A percentile compares a stretch with the other conserved stretches of the same genome.
These are phyloP conservation scores for Conidiobolus incongruus DNA, from an alignment of 371 early-diverging fungal species.

Conservation along the genomic window DNA sequence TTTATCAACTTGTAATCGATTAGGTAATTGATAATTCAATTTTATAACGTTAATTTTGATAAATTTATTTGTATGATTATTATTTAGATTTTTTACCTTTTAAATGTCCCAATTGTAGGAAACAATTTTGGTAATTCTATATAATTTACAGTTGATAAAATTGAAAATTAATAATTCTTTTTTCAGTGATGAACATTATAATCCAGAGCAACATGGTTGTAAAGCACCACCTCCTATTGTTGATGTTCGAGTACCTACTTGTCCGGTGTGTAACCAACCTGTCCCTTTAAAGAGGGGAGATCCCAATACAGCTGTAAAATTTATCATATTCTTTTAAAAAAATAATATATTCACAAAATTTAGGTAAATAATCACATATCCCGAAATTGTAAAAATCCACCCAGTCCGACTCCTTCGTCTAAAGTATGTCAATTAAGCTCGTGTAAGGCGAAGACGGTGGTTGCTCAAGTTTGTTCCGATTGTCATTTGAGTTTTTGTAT, in stretches of 20 bases:
- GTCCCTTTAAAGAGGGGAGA: background rate
- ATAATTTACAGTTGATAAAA: background rate
- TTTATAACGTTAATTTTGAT: background rate
- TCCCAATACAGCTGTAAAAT: background rate
- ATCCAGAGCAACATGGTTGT: conserved; percentile 1
- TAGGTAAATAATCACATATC: conserved; percentile 1
- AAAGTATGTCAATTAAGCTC: background rate
- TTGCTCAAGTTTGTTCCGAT: no score
- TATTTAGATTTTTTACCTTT: conserved; percentile 2
- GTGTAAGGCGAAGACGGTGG: no score
- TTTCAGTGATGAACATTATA: conserved; percentile 2
- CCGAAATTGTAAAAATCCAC: background rate
- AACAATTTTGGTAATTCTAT: background rate
- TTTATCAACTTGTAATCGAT: background rate
- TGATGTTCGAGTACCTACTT: conserved; percentile 2
- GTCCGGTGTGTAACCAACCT: background rate
- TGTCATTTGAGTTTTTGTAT: no score
- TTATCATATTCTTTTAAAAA: background rate
- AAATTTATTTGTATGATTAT: background rate
- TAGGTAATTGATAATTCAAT: background rate
- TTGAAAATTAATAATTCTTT: background rate
- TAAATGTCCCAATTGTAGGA: background rate
- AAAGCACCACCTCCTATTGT: background rate
- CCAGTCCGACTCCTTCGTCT: background rate
- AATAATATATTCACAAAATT: background rate